Evolutionary conservation across 805 yeast genomes (phyloP).

Genomic region (Suhomyces canberraensis): DNA sequence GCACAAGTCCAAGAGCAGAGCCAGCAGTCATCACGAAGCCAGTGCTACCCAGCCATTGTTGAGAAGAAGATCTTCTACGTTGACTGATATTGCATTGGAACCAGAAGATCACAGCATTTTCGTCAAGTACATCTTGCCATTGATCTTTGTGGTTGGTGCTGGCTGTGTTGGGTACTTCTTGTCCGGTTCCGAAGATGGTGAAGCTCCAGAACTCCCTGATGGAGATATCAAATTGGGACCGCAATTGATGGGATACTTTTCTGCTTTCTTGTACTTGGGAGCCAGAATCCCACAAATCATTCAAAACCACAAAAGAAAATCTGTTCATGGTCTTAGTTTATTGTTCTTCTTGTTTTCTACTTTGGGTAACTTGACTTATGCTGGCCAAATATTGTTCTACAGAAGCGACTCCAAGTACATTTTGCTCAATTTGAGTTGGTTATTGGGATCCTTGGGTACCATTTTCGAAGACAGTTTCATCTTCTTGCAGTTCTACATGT

Average conservation of each 20-base stretch:
- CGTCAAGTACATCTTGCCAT: slow-evolving; percentile 53
- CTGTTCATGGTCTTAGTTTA: slow-evolving; percentile 83
- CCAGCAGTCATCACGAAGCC: slow-evolving; percentile 10
- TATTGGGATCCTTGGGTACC: slow-evolving; percentile 76
- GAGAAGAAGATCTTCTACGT: slow-evolving; percentile 51
- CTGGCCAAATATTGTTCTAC: slow-evolving; percentile 66
- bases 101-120: slow-evolving; percentile 47
- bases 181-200: slow-evolving; percentile 34
- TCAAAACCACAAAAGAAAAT: slow-evolving; percentile 72
- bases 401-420: slow-evolving; percentile 61
- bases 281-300: slow-evolving; percentile 78
- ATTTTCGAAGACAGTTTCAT: slow-evolving; percentile 67
- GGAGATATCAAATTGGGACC: slow-evolving; percentile 48
- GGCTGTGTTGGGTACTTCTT: slow-evolving; percentile 60
- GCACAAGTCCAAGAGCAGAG: slow-evolving; percentile 20
- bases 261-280: slow-evolving; percentile 65
- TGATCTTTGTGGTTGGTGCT: slow-evolving; percentile 57
- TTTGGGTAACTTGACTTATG: slow-evolving; percentile 72
- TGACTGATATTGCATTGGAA: slow-evolving; percentile 47
- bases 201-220: slow-evolving; percentile 16
- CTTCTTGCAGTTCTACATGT: slow-evolving; percentile 64
- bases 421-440: slow-evolving; percentile 66
- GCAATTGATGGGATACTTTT: slow-evolving; percentile 65
- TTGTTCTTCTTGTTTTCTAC: slow-evolving; percentile 73
- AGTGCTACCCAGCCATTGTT: slow-evolving; percentile 28